A percentile compares a stretch with the other conserved stretches of the same genome.
These are phyloP conservation scores for Talaromyces sp. DNA, from an alignment of 2,329 filamentous ascomycete genomes.

Conservation along the genomic window DNA sequence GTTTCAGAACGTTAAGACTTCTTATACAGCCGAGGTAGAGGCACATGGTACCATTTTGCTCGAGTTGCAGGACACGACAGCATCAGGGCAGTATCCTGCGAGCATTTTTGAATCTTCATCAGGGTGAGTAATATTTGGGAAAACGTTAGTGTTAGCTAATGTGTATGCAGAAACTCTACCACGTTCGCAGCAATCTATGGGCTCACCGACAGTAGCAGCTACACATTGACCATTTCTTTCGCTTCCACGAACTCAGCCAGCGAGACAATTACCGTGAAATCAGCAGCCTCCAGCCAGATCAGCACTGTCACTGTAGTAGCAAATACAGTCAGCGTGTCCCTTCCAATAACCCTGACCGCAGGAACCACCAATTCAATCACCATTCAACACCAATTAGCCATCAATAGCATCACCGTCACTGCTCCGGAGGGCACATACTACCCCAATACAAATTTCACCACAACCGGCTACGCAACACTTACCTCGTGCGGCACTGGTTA, in stretches of 20 bases:
- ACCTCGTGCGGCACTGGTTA: slow-evolving; percentile 36
- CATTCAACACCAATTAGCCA: slow-evolving; percentile 21
- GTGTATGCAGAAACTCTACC: slow-evolving; percentile 1
- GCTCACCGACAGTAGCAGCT: slow-evolving; percentile 27
- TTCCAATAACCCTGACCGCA: slow-evolving; percentile 23
- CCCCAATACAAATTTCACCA: slow-evolving; percentile 35
- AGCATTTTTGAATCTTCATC: slow-evolving; percentile 20
- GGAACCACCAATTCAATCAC: slow-evolving; percentile 27
- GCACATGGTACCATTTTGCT: slow-evolving; percentile 33
- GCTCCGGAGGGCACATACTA: slow-evolving; percentile 39
- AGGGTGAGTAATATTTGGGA: slow-evolving; percentile 19
- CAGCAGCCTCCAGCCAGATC: not conserved
- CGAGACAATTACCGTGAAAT: not conserved
- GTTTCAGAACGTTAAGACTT: slow-evolving; percentile 23
- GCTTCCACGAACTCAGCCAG: slow-evolving; percentile 16
- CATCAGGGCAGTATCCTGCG: slow-evolving; percentile 24
- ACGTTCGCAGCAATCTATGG: slow-evolving; percentile 26
- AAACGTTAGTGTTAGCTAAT: not conserved
- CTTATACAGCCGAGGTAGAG: slow-evolving; percentile 26
- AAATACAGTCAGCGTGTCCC: slow-evolving; percentile 16
- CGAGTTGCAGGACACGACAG: slow-evolving; percentile 27
- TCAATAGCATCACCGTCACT: slow-evolving; percentile 25
- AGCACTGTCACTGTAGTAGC: slow-evolving; percentile 15
- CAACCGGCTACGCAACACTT: slow-evolving; percentile 35
- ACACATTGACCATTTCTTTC: slow-evolving; percentile 26